phyloP scores from a whole-genome alignment of 2,329 filamentous ascomycete genomes.

The Ascochyta lentis region DNA sequence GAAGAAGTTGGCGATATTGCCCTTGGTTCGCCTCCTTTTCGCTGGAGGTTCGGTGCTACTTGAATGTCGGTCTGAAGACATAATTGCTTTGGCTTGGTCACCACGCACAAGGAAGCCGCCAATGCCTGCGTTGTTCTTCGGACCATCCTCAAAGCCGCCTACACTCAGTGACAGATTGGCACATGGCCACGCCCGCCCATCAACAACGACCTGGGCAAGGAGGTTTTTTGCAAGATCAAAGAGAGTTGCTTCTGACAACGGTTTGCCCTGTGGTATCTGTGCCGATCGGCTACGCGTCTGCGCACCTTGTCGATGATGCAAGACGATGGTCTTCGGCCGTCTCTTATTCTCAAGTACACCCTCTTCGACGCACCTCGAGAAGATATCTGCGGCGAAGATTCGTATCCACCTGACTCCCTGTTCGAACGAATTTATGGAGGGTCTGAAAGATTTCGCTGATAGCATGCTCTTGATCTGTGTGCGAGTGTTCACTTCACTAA shows the following conservation, averaged over 20 bases:
- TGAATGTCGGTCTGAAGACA: conserved; percentile 26
- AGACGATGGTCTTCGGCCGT: conserved; percentile 81
- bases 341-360: conserved; percentile 86
- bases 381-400: conserved; percentile 93
- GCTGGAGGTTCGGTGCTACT: conserved; percentile 31
- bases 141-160: conserved; percentile 88
- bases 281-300: conserved; percentile 77
- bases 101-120: conserved; percentile 80
- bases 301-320: conserved; percentile 78
- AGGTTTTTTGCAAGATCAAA: conserved; percentile 79
- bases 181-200: conserved; percentile 87
- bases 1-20: conserved; percentile 49
- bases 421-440: conserved; percentile 77
- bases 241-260: conserved; percentile 73
- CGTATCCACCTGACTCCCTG: conserved; percentile 85
- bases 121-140: conserved; percentile 85
- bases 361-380: conserved; percentile 86
- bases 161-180: conserved; percentile 88
- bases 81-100: conserved; percentile 60
- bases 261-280: conserved; percentile 77
- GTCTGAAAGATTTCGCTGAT: conserved; percentile 92
- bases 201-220: conserved; percentile 76
- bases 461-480: conserved; percentile 98
- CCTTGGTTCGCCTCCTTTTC: conserved; percentile 43
- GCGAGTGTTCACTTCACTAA: conserved; percentile 85